Evolutionary conservation across 805 yeast genomes (phyloP).

Genomic region (Saccharomycopsis olivae): DNA sequence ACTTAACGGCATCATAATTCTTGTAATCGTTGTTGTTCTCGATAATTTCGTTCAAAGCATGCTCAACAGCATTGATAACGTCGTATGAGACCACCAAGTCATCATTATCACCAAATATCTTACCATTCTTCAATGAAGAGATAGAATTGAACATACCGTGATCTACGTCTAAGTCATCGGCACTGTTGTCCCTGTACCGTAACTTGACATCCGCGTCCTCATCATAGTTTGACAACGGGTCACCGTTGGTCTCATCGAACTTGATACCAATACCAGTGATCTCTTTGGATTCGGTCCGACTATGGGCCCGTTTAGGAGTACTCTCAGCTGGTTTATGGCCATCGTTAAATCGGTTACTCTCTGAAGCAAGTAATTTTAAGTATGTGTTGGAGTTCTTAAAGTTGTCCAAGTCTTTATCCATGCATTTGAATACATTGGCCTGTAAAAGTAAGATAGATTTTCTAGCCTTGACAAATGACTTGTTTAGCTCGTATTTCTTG

Average conservation of each 20-base stretch:
- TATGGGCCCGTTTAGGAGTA: not conserved
- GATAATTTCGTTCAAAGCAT: constrained; percentile 54
- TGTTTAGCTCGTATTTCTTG: constrained; percentile 11
- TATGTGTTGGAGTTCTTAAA: constrained; percentile 53
- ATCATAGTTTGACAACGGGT: constrained; percentile 10
- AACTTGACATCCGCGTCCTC: not conserved
- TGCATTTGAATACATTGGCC: constrained; percentile 34
- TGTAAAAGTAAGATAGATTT: constrained; percentile 52
- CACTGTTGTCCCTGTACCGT: not conserved
- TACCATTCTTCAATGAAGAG: not conserved
- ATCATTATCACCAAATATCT: constrained; percentile 14
- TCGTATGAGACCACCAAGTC: constrained; percentile 28
- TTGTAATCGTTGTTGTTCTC: constrained; percentile 20
- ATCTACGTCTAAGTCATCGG: too few relatives aligned
- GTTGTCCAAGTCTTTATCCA: constrained; percentile 44
- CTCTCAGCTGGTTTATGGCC: not conserved
- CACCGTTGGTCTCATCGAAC: constrained; percentile 12
- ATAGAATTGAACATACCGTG: constrained; percentile 2
- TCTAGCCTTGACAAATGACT: constrained; percentile 43
- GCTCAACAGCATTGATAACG: constrained; percentile 53
- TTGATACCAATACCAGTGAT: constrained; percentile 7
- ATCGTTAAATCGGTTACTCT: constrained; percentile 2
- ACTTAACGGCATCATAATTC: constrained; percentile 8
- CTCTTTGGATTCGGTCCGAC: not conserved
- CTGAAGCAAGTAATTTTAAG: constrained; percentile 36